Conservation (phyloP, 208 protist species). For the Acanthamoeba castellanii region DNA sequence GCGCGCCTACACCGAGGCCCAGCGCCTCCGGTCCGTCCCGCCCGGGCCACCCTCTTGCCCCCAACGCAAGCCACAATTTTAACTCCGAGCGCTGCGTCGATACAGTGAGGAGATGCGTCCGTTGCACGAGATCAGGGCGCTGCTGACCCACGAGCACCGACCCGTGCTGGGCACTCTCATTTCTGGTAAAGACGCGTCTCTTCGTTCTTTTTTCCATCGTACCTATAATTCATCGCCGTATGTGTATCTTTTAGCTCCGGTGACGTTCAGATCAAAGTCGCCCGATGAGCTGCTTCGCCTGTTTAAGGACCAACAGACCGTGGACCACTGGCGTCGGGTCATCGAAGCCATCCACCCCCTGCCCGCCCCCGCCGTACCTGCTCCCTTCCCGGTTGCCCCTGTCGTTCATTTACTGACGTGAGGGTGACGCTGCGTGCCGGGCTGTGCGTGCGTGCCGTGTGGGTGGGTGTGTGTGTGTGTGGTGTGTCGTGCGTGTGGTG, state of each 20-base stretch:
- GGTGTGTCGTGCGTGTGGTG: too few relatives aligned
- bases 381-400: too few relatives aligned
- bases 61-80: background rate
- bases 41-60: background rate
- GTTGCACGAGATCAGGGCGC: conserved; percentile 42
- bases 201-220: background rate
- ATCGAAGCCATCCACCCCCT: conserved; percentile 18
- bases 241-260: background rate
- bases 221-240: background rate
- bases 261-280: conserved; percentile 57
- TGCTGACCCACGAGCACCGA: conserved; percentile 51
- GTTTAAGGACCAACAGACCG: conserved; percentile 24
- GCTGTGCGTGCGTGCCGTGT: too few relatives aligned
- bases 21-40: background rate
- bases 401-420: too few relatives aligned
- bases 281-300: conserved; percentile 25
- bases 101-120: conserved; percentile 60
- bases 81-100: background rate
- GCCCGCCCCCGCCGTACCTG: background rate
- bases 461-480: too few relatives aligned
- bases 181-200: background rate
- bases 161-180: conserved; percentile 54
- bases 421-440: too few relatives aligned
- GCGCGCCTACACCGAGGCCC: conserved; percentile 51
- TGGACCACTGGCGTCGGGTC: conserved; percentile 30